Base-by-base conservation (phyloP, 2,329 filamentous ascomycete species). In the Didymella pomorum region DNA sequence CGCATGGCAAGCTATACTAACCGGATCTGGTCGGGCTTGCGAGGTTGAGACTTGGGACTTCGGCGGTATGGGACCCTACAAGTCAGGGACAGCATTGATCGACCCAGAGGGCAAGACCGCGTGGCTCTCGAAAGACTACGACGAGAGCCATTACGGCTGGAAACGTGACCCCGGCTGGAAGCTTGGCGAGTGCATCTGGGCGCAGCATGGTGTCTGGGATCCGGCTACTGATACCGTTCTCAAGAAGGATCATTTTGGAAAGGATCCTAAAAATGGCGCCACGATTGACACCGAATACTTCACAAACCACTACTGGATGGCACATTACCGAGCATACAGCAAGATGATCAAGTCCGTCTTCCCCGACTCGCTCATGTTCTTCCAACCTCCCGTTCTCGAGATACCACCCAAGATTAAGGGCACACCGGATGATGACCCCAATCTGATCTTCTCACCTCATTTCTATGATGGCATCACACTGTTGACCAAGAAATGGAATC, bases 401-500 rank as follows among this genome's bases (percentile, higher is more conserved):
- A 86, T 99, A 12, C 95, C 95, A 0, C 95, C 96, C 0, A 82
- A 83, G 43, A 89, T 98, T 73, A 96, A 95, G 76, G 93, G 88
- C 12, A 97, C 93, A 0, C 81, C 84, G 26, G 94, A 98, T 71
- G 93, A 98, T 68, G 93, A 99, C 67, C 87, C 88, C 3, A 91
- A 89, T 62, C 89, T 98, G 85, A 90, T 93, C 2, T 98, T 97
- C 75, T 89, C 95, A 10, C 92, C 93, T 1, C 95, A 99, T 78
- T 99, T 92, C 74, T 99, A 99, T 76, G 95, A 99, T 69, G 95
- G 95, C 11, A 90, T 99, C 55, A 99, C 95, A 0, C 83, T 99
- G 4, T 91, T 99, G 85, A 98, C 92, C 12, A 99, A 99, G 79
- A 96, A 97, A 76, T 99, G 95, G 95, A 99, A 98, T 73, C 90